phyloP scores from a whole-genome alignment of 2,329 filamentous ascomycete genomes.

The Geosmithia putterillii region DNA sequence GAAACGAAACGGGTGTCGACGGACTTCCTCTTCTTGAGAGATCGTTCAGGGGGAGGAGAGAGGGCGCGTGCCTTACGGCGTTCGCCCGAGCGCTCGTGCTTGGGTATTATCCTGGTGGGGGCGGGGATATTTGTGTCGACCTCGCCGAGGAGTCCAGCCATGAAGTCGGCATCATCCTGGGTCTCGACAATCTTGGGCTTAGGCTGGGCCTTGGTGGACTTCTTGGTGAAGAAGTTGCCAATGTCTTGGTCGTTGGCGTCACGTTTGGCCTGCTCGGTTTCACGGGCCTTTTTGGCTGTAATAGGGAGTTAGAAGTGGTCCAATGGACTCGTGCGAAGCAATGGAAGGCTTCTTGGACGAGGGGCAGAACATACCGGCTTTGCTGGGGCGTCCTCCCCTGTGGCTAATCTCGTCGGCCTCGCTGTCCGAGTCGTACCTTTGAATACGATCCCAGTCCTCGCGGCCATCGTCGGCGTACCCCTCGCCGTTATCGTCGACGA shows the following conservation, averaged over 20 bases:
- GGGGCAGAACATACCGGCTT: slow-evolving; percentile 29
- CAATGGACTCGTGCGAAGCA: neutral
- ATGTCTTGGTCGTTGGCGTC: slow-evolving; percentile 87
- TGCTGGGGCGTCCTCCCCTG: slow-evolving; percentile 35
- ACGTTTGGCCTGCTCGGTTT: slow-evolving; percentile 74
- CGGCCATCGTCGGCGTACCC: slow-evolving; percentile 94
- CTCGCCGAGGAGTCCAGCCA: slow-evolving; percentile 73
- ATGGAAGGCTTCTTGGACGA: neutral
- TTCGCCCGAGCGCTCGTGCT: slow-evolving; percentile 58
- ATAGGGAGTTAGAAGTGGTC: neutral
- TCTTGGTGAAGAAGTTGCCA: slow-evolving; percentile 85
- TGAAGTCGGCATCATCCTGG: slow-evolving; percentile 79
- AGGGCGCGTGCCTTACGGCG: slow-evolving; percentile 69
- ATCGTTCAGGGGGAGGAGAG: slow-evolving; percentile 52
- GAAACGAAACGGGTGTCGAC: slow-evolving; percentile 34
- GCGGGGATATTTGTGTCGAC: slow-evolving; percentile 63
- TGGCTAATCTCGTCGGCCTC: slow-evolving; percentile 32
- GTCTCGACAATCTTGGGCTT: slow-evolving; percentile 77
- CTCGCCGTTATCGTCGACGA: slow-evolving; percentile 95
- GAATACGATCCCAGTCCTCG: slow-evolving; percentile 78
- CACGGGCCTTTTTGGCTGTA: slow-evolving; percentile 71
- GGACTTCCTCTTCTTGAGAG: slow-evolving; percentile 44
- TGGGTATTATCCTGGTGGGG: slow-evolving; percentile 42
- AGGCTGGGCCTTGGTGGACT: slow-evolving; percentile 48
- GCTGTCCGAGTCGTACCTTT: slow-evolving; percentile 60